phyloP scores from a whole-genome alignment of 352 stramenopile genomes.

The Phytophthora rubi region DNA sequence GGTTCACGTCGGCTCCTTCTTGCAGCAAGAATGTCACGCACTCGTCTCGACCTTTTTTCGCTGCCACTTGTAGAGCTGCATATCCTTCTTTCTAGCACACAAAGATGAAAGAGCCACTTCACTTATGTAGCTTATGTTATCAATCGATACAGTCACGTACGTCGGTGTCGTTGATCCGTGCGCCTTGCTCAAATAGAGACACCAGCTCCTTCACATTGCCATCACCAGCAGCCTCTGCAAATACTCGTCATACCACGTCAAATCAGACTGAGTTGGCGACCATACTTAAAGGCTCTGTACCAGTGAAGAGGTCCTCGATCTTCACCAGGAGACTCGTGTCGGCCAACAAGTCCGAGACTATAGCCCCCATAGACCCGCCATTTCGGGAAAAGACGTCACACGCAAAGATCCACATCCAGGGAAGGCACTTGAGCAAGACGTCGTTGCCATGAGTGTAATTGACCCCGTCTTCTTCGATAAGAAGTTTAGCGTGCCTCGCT shows the following conservation, averaged over 20 bases:
- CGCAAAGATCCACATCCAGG: conserved; percentile 15
- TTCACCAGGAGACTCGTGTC: conserved; percentile 54
- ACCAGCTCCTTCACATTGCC: conserved; percentile 46
- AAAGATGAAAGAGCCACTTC: not conserved
- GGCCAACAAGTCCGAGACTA: not conserved
- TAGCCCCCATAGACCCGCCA: conserved; percentile 1
- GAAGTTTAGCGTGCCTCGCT: conserved; percentile 79
- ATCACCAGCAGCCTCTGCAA: conserved; percentile 50
- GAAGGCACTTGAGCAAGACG: not conserved
- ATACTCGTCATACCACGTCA: not conserved
- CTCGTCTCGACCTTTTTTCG: conserved; percentile 60
- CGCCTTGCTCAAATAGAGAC: conserved; percentile 51
- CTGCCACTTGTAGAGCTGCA: conserved; percentile 56
- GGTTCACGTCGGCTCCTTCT: conserved; percentile 61
- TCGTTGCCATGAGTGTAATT: conserved; percentile 60
- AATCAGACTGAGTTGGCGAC: not conserved
- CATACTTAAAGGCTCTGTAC: conserved; percentile 22
- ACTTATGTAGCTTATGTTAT: not conserved
- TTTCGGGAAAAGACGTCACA: conserved; percentile 35
- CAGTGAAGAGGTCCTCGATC: conserved; percentile 73
- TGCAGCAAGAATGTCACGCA: conserved; percentile 63
- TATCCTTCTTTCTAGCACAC: conserved; percentile 64
- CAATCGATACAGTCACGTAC: conserved; percentile 15
- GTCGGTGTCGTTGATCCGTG: conserved; percentile 63
- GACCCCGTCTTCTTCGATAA: conserved; percentile 86